These are phyloP conservation scores for Rhizophagus sp. DNA, from an alignment of 192 early-diverging fungal genomes.

Conservation along the genomic window DNA sequence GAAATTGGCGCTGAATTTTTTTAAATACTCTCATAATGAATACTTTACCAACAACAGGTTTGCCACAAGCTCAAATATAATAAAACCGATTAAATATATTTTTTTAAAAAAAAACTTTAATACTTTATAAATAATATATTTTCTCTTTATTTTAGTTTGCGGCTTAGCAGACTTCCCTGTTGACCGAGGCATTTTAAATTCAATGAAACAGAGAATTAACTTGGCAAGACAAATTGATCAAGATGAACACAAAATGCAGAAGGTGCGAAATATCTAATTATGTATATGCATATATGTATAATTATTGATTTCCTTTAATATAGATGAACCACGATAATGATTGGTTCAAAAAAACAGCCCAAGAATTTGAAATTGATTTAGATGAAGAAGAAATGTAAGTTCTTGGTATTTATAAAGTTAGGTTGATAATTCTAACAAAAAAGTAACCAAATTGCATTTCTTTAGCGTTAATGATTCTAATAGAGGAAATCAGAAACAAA, in stretches of 20 bases:
- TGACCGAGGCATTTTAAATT: constrained; percentile 66
- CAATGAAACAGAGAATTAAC: constrained; percentile 74
- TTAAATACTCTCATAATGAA: too few species aligned
- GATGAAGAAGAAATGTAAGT: constrained; percentile 58
- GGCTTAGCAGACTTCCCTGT: constrained; percentile 79
- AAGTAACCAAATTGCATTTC: constrained; percentile 33
- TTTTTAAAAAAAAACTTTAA: neutral
- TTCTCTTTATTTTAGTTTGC: constrained; percentile 35
- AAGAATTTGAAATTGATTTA: constrained; percentile 77
- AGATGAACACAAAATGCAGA: constrained; percentile 75
- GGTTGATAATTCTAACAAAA: constrained; percentile 36
- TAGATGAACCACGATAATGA: constrained; percentile 55
- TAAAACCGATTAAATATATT: too few species aligned
- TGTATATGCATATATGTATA: too few species aligned
- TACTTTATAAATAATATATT: neutral
- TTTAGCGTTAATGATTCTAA: constrained; percentile 30
- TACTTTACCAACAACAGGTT: too few species aligned
- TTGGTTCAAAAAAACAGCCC: constrained; percentile 80
- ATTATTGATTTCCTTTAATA: neutral
- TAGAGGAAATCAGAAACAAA: constrained; percentile 42
- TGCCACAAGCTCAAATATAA: too few species aligned
- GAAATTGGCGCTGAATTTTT: neutral
- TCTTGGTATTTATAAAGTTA: neutral
- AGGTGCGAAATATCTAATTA: constrained; percentile 42
- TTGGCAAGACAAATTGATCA: constrained; percentile 83